Percentiles rank a stretch among this genome's conserved stretches.
Conservation (phyloP, 176 grass and related monocot species). For the Rhynchospora tenuis region DNA sequence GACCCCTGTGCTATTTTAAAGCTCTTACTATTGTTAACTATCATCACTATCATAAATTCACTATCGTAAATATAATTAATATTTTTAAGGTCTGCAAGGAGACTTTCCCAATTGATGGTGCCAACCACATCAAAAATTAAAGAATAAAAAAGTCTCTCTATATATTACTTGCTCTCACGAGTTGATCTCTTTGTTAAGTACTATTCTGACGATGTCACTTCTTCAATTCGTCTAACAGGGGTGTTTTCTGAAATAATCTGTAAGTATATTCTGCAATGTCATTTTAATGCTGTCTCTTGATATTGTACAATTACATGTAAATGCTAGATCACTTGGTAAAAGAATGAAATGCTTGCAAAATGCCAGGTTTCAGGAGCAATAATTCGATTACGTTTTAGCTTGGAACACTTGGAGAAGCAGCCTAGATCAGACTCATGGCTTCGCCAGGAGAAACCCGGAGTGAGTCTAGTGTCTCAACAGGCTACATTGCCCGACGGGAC, state of each 20-base stretch:
- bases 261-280: constrained; percentile 14
- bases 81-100: background rate
- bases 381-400: background rate
- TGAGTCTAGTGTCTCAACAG: background rate
- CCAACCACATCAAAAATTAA: background rate
- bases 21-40: background rate
- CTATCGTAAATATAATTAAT: background rate
- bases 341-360: background rate
- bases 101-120: background rate
- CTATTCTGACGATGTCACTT: constrained; percentile 1
- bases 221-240: background rate
- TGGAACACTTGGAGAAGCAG: background rate
- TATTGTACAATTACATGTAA: background rate
- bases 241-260: background rate
- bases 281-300: background rate
- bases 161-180: background rate
- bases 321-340: background rate
- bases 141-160: background rate
- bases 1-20: background rate
- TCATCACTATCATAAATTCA: background rate
- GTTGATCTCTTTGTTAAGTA: background rate
- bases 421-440: background rate
- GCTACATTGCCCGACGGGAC: constrained; percentile 12
- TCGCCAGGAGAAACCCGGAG: background rate
- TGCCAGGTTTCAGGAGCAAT: background rate